phyloP scores from a whole-genome alignment of 352 stramenopile species.

The Blastocystis sp. region DNA sequence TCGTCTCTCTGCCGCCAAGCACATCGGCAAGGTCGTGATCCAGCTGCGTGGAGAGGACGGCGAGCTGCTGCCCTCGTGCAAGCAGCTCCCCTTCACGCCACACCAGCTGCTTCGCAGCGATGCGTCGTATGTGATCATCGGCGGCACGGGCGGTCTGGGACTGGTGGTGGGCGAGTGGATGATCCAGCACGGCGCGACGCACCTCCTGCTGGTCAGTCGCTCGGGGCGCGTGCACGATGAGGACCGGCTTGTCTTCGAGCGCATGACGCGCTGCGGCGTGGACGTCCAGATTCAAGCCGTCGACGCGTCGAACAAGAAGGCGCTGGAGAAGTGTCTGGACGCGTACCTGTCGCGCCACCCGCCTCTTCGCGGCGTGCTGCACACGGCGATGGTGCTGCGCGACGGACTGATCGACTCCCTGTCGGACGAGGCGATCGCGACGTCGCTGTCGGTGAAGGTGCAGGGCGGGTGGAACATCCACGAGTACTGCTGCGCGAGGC shows the following conservation, averaged over 20 bases:
- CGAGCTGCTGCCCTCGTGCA: conserved; percentile 27
- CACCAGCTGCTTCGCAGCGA: background rate
- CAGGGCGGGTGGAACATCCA: conserved; percentile 65
- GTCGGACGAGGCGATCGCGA: conserved; percentile 12
- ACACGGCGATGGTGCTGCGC: conserved; percentile 67
- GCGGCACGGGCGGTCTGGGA: conserved; percentile 54
- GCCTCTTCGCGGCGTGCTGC: conserved; percentile 24
- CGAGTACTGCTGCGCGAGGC: background rate
- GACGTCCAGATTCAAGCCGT: background rate
- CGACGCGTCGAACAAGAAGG: conserved; percentile 4
- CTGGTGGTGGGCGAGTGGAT: conserved; percentile 40
- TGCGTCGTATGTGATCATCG: conserved; percentile 48
- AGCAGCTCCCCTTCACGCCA: conserved; percentile 43
- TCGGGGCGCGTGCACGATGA: conserved; percentile 7
- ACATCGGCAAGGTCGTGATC: conserved; percentile 63
- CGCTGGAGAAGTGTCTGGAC: conserved; percentile 36
- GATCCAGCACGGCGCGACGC: conserved; percentile 27
- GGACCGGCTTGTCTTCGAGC: conserved; percentile 6
- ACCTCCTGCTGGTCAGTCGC: conserved; percentile 44
- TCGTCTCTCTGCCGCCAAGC: conserved; percentile 56
- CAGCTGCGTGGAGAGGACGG: conserved; percentile 28
- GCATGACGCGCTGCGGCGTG: background rate
- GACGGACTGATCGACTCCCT: conserved; percentile 60
- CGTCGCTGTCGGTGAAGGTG: conserved; percentile 24
- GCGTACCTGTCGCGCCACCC: background rate